Conservation (phyloP, 2,329 filamentous ascomycete species). For the Blastomyces percursus region DNA sequence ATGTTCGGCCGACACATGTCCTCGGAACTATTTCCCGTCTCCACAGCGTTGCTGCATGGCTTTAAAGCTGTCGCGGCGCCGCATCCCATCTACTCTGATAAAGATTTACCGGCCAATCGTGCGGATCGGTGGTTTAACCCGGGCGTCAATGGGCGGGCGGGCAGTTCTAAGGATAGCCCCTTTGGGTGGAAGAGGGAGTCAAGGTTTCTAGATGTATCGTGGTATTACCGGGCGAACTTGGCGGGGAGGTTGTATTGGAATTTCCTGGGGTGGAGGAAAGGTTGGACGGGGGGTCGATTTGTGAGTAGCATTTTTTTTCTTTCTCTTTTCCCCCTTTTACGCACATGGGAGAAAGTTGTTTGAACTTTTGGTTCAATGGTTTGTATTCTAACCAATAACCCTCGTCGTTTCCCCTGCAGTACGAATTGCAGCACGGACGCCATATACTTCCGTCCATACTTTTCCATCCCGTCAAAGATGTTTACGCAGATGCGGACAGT, state of each 20-base stretch:
- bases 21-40: conserved; percentile 69
- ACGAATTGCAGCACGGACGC: conserved; percentile 16
- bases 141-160: conserved; percentile 22
- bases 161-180: conserved; percentile 24
- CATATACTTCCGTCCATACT: conserved; percentile 23
- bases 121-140: conserved; percentile 25
- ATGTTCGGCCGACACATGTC: conserved; percentile 63
- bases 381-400: not conserved
- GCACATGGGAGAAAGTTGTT: no score
- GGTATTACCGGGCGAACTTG: conserved; percentile 25
- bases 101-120: conserved; percentile 46
- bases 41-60: conserved; percentile 62
- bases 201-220: conserved; percentile 25
- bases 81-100: conserved; percentile 69
- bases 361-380: not conserved
- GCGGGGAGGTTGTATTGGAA: conserved; percentile 25
- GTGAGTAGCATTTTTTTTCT: conserved; percentile 1
- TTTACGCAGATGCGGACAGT: conserved; percentile 13
- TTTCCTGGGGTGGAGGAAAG: conserved; percentile 24
- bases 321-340: not conserved
- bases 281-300: conserved; percentile 12
- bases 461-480: conserved; percentile 25
- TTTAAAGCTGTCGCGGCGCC: conserved; percentile 69
- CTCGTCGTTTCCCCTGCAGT: not conserved
- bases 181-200: conserved; percentile 26